Percentiles rank a stretch among this genome's conserved stretches.
These are phyloP conservation scores for Astragalus membranaceus DNA, from an alignment of 306 rosid species.

Conservation along the genomic window DNA sequence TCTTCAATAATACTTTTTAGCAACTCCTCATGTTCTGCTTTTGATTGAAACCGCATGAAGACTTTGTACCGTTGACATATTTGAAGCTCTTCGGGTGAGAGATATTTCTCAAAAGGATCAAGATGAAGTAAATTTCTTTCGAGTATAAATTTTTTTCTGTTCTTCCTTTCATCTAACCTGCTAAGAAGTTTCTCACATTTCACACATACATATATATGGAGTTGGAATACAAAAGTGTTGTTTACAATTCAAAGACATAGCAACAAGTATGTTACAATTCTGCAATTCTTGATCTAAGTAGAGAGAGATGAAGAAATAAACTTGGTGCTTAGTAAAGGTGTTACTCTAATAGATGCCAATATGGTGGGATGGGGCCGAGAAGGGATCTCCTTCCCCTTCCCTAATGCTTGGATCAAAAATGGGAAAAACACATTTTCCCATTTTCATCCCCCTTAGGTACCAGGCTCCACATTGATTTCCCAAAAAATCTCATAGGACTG, in stretches of 20 bases:
- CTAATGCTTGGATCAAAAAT: background rate
- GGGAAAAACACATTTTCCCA: background rate
- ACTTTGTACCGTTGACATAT: constrained; percentile 60
- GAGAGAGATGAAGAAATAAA: too few species aligned
- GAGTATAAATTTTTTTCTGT: constrained; percentile 64
- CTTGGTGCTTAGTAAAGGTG: too few species aligned
- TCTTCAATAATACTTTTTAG: constrained; percentile 62
- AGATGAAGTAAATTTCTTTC: constrained; percentile 76
- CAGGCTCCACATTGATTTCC: background rate
- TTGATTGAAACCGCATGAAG: constrained; percentile 77
- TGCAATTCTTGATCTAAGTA: too few species aligned
- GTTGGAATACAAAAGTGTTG: background rate
- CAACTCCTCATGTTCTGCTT: constrained; percentile 59
- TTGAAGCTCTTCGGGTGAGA: constrained; percentile 62
- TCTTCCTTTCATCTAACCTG: constrained; percentile 92
- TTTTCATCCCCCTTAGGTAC: background rate
- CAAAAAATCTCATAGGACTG: too few species aligned
- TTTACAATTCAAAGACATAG: constrained; percentile 1
- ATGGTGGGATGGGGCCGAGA: background rate
- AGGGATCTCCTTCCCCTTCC: background rate
- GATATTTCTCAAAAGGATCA: constrained; percentile 59
- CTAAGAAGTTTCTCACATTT: constrained; percentile 25
- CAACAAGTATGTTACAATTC: background rate
- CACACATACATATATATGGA: background rate
- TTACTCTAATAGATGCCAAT: background rate